Percentiles rank a stretch among this genome's conserved stretches.
Conservation (phyloP, 495 filamentous ascomycete genomes). For the Penicillium chermesinum region DNA sequence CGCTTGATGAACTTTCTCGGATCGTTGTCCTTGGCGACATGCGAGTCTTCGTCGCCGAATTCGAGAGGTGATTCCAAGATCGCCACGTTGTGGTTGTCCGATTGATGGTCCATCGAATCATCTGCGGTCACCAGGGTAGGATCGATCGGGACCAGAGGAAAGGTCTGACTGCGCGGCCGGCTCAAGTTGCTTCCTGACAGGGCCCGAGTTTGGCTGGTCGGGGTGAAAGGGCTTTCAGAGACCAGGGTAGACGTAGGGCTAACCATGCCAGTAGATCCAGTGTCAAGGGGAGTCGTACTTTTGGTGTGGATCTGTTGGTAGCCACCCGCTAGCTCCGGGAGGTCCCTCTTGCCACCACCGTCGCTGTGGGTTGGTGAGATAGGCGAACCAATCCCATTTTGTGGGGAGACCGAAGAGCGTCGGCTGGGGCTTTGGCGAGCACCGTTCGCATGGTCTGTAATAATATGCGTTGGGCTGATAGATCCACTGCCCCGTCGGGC, state of each 20-base stretch:
- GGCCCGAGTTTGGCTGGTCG: slow-evolving; percentile 59
- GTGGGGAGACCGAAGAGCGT: slow-evolving; percentile 70
- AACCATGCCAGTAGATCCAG: slow-evolving; percentile 64
- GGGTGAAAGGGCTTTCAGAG: slow-evolving; percentile 66
- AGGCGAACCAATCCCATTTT: slow-evolving; percentile 51
- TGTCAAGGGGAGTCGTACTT: slow-evolving; percentile 54
- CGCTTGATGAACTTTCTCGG: slow-evolving; percentile 36
- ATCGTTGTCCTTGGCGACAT: slow-evolving; percentile 19
- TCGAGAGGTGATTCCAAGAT: slow-evolving; percentile 68
- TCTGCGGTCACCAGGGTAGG: slow-evolving; percentile 65
- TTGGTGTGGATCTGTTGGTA: slow-evolving; percentile 56
- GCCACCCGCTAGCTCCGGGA: slow-evolving; percentile 45
- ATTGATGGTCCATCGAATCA: slow-evolving; percentile 57
- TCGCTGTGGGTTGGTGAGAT: slow-evolving; percentile 64
- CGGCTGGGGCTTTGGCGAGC: slow-evolving; percentile 60
- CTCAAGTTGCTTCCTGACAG: slow-evolving; percentile 52
- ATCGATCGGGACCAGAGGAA: slow-evolving; percentile 66
- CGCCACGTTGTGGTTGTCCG: slow-evolving; percentile 55
- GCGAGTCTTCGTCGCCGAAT: slow-evolving; percentile 36
- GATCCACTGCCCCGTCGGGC: slow-evolving; percentile 57
- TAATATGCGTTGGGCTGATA: slow-evolving; percentile 35
- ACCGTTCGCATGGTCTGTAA: slow-evolving; percentile 46
- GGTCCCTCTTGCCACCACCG: slow-evolving; percentile 55
- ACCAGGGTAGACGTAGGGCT: slow-evolving; percentile 87
- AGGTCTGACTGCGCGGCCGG: slow-evolving; percentile 86